Evolutionary conservation across 768 basidiomycete species (phyloP).

Genomic region (Multifurca ochricompacta): DNA sequence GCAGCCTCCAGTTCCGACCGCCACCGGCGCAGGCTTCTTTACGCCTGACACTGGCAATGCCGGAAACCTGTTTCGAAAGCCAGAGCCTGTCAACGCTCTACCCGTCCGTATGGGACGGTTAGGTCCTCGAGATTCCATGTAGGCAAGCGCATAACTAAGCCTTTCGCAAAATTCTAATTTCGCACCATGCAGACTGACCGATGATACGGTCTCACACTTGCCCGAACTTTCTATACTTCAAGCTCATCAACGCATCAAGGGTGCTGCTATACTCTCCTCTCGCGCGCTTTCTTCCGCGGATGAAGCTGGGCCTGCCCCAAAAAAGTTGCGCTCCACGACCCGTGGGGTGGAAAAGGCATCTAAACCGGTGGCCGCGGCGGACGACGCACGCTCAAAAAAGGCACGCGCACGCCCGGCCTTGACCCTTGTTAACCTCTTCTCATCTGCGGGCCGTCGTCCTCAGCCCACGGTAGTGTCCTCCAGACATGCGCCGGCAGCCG

Average conservation of each 20-base stretch:
- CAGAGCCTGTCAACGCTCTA: constrained; percentile 41
- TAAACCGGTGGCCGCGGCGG: constrained; percentile 42
- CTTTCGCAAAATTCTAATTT: constrained; percentile 2
- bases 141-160: constrained; percentile 22
- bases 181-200: constrained; percentile 21
- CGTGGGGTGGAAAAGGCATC: constrained; percentile 42
- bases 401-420: constrained; percentile 85
- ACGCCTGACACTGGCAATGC: constrained; percentile 58
- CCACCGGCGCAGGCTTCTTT: constrained; percentile 68
- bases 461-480: constrained; percentile 59
- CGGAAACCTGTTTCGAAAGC: constrained; percentile 48
- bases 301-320: constrained; percentile 70
- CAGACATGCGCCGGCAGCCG: constrained; percentile 36
- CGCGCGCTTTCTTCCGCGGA: constrained; percentile 78
- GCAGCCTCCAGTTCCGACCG: constrained; percentile 37
- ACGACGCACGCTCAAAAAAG: constrained; percentile 77
- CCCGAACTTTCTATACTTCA: constrained; percentile 54
- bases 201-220: constrained; percentile 46
- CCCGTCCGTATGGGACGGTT: constrained; percentile 51
- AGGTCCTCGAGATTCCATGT: constrained; percentile 60
- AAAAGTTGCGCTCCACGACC: constrained; percentile 61
- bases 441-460: constrained; percentile 62
- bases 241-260: constrained; percentile 33
- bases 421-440: constrained; percentile 83
- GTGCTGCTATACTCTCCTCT: constrained; percentile 29